phyloP scores from a whole-genome alignment of 1,139 yeast species.

The Yamadazyma buinensis region DNA sequence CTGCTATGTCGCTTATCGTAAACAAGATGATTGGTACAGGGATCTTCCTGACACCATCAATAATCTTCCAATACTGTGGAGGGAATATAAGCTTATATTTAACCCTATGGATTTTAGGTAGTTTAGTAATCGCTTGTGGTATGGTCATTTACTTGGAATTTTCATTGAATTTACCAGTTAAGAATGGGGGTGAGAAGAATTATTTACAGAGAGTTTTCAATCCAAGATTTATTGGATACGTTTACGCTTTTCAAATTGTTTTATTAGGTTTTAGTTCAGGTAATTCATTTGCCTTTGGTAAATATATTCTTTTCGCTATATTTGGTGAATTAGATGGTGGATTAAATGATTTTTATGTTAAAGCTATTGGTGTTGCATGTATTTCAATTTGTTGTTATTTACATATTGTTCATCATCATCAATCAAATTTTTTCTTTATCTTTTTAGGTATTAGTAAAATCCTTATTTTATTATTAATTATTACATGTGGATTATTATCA shows the following conservation, averaged over 20 bases:
- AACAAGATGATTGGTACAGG: constrained; percentile 55
- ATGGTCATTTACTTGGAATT: constrained; percentile 44
- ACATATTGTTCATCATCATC: constrained; percentile 36
- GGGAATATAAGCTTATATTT: constrained; percentile 43
- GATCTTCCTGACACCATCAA: constrained; percentile 47
- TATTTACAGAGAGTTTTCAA: constrained; percentile 42
- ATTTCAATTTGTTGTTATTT: constrained; percentile 39
- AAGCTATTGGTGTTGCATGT: constrained; percentile 43
- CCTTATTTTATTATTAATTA: constrained; percentile 36
- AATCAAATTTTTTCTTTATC: constrained; percentile 42
- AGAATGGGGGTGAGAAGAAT: constrained; percentile 50
- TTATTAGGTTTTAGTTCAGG: constrained; percentile 49
- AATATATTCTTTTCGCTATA: constrained; percentile 40
- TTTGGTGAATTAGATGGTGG: constrained; percentile 18
- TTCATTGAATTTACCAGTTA: constrained; percentile 44
- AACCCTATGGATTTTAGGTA: constrained; percentile 41
- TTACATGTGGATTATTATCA: constrained; percentile 32
- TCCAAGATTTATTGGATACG: constrained; percentile 36
- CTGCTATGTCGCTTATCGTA: constrained; percentile 35
- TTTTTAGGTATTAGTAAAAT: constrained; percentile 43
- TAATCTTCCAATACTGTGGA: constrained; percentile 40
- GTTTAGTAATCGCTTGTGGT: constrained; percentile 45
- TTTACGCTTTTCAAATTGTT: constrained; percentile 47
- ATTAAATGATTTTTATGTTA: constrained; percentile 24
- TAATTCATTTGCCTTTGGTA: constrained; percentile 50